Base-by-base conservation (phyloP, 306 rosid species). In the Gleditsia sinensis region DNA sequence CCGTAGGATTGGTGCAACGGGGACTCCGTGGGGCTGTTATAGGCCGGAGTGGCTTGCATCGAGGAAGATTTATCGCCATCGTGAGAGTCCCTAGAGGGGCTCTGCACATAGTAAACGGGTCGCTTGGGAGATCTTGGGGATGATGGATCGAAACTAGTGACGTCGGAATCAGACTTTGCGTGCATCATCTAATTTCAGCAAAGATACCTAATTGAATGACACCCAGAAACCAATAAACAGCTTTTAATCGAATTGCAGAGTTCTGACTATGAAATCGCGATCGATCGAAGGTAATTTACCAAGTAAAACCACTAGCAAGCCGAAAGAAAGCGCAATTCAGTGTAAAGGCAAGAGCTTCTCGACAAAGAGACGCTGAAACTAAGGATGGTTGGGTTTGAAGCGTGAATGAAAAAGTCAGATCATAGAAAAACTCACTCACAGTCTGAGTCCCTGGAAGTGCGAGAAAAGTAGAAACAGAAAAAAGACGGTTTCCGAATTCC, bases 71-170 rank as follows among this genome's bases (percentile, higher is more conserved):
- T 93, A 55, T 91, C 92, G 25, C 94, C 96, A 76, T 88, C 97
- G 80, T 89, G 83, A 25, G 98, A 94, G 27, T 94, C 96, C 25
- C 88, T 65, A 0, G 94, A 88, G 0, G 98, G 98, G 74, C 97
- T 89, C 55, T 89, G 90, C 12, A 91, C 92, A 67, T 79, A 89
- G 80, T 91, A 94, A 24, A 67, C 83, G 1, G 86, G 74, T 20
- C 86, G 86, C 59, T 94, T 94, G 9, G 94, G 94, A 3, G 94
- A 91, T 71, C 84, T 65, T 1, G 89, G 89, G 3, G 92, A 83
- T 10, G 93, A 93, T 10, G 89, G 81, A 17, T 79, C 86, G 25
- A 71, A 83, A 51, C 98, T 94, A 2, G 96, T 89, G 20, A 81
- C 86, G 54, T 94, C 92, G 3, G 94, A 94, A 74, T 94, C 98